Base-by-base conservation (phyloP, 345 rosid genomes). In the Microcos paniculata region DNA sequence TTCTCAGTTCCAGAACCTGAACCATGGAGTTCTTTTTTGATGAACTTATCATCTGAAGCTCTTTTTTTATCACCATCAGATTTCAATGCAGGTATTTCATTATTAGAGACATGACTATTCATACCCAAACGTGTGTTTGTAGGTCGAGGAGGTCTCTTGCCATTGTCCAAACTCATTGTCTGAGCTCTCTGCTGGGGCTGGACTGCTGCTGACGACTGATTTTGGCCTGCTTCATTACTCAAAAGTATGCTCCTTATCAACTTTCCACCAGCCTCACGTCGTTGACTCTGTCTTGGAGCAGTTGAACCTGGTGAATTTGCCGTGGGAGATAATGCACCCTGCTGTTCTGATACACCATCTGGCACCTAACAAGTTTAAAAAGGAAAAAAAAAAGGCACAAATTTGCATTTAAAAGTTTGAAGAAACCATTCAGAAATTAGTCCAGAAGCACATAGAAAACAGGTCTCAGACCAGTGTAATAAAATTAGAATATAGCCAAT, bases 211-310 rank as follows among this genome's bases (percentile, higher is more conserved):
- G 78, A 72, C 74, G 84, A 35, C 65, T 79, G 85, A 66, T 59
- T 81, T 26, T 74, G 79, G 19, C 76, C 76, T 21, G 77, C 56
- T 56, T 88, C 90, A 73, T 56, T 84, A 77, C 73, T 86, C 76
- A 77, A 61, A 76, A 88, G 87, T 77, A 87, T 83, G 79, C 83
- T 77, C 77, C 82, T 85, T 76, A 86, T 86, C 80, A 87, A 73
- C 82, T 83, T 86, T 78, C 86, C 85, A 76, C 87, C 76, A 77
- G 85, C 76, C 53, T 85, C 88, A 53, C 51, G 75, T 71, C 82
- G 85, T 78, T 78, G 87, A 75, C 73, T 78, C 76, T 76, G 88
- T 80, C 80, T 85, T 61, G 80, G 70, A 80, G 80, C 52, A 55
- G 61, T 58, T 74, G 82, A 71, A 71, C 38, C 51, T 58, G 78